Percentiles rank a stretch among this genome's conserved stretches.
These are phyloP conservation scores for Globisporangium carolinianum DNA, from an alignment of 352 stramenopile genomes.

Conservation along the genomic window DNA sequence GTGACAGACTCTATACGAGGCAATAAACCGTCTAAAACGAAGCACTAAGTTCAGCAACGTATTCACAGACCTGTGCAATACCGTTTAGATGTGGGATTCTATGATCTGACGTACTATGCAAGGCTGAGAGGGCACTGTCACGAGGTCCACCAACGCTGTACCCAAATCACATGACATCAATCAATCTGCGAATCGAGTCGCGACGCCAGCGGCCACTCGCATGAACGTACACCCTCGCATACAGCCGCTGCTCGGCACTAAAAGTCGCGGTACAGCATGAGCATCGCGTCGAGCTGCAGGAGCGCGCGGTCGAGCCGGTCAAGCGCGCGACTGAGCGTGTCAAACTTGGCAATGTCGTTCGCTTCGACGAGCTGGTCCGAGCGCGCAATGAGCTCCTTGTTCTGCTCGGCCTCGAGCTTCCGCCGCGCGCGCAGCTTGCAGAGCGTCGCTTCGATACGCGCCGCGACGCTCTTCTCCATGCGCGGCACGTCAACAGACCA, in stretches of 20 bases:
- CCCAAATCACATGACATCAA: too few species aligned
- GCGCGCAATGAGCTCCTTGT: slow-evolving; percentile 85
- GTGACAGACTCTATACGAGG: too few species aligned
- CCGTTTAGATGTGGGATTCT: too few species aligned
- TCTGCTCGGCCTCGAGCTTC: slow-evolving; percentile 73
- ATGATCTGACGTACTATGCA: too few species aligned
- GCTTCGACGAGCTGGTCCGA: slow-evolving; percentile 83
- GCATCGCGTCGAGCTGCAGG: slow-evolving; percentile 81
- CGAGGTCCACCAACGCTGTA: too few species aligned
- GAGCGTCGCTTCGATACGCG: slow-evolving; percentile 67
- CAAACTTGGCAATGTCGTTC: slow-evolving; percentile 82
- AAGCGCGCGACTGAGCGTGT: slow-evolving; percentile 78
- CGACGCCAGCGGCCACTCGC: too few species aligned
- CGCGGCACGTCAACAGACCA: slow-evolving; percentile 75
- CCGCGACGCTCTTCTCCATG: slow-evolving; percentile 54
- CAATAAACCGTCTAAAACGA: too few species aligned
- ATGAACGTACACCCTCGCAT: too few species aligned
- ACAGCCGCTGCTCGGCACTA: slow-evolving; percentile 10
- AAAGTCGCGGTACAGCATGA: slow-evolving; percentile 87
- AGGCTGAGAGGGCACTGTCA: too few species aligned
- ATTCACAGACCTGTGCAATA: too few species aligned
- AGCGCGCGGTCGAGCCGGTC: slow-evolving; percentile 78
- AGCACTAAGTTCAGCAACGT: too few species aligned
- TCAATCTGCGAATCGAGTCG: too few species aligned
- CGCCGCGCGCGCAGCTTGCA: slow-evolving; percentile 59